A percentile compares a stretch with the other conserved stretches of the same genome.
Conservation (phyloP, 164 flowering plant species). For the Chimonanthus salicifolius region DNA sequence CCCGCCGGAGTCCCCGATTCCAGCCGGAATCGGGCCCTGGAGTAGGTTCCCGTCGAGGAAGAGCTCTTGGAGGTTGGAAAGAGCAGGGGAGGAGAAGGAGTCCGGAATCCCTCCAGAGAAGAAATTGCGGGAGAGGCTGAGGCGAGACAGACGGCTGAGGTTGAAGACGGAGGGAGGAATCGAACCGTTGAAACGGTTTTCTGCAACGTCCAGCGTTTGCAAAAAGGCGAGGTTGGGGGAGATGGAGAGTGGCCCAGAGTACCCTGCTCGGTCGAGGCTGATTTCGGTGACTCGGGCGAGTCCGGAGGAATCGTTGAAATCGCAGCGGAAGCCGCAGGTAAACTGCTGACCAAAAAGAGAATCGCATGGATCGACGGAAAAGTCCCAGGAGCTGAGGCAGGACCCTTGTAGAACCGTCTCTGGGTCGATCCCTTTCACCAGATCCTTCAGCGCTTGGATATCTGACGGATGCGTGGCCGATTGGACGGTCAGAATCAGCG, state of each 20-base stretch:
- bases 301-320: constrained; percentile 22
- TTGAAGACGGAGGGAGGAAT: constrained; percentile 52
- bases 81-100: constrained; percentile 37
- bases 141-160: constrained; percentile 49
- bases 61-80: constrained; percentile 57
- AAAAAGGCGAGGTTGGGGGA: constrained; percentile 47
- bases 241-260: constrained; percentile 48
- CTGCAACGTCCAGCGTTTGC: constrained; percentile 55
- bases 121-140: constrained; percentile 61
- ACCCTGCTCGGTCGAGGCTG: constrained; percentile 78
- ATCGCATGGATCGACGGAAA: constrained; percentile 87
- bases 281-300: constrained; percentile 65
- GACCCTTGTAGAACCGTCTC: constrained; percentile 57
- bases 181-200: constrained; percentile 54
- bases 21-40: constrained; percentile 46
- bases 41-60: constrained; percentile 61
- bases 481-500: neutral
- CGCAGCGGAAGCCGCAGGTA: constrained; percentile 93
- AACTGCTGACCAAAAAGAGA: constrained; percentile 46
- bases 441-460: constrained; percentile 37
- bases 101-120: constrained; percentile 69
- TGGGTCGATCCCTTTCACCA: constrained; percentile 35
- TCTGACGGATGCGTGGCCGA: constrained; percentile 21
- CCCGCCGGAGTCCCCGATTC: constrained; percentile 20
- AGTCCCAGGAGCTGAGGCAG: constrained; percentile 76